A percentile compares a stretch with the other conserved stretches of the same genome.
These are phyloP conservation scores for Cardamine chenopodiifolia DNA, from an alignment of 345 rosid genomes.

Conservation along the genomic window DNA sequence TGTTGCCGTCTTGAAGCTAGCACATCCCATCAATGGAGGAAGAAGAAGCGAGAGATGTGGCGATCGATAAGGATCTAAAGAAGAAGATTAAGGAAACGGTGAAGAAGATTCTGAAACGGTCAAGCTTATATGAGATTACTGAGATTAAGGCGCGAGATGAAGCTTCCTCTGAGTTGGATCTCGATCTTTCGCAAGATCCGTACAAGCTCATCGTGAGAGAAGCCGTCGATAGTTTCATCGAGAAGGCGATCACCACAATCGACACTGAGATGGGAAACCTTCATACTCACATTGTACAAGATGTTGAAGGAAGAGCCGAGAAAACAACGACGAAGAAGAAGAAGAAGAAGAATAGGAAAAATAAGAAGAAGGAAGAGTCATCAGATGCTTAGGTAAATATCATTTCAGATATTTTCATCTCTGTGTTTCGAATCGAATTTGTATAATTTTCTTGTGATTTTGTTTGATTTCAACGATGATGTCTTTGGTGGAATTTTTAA, in stretches of 20 bases:
- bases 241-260: conserved; percentile 24
- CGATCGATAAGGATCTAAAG: conserved; percentile 31
- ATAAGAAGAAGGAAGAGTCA: background rate
- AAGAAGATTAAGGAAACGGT: conserved; percentile 43
- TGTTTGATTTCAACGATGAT: too few species aligned
- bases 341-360: conserved; percentile 23
- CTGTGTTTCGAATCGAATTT: background rate
- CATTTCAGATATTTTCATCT: too few species aligned
- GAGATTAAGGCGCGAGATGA: conserved; percentile 46
- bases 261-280: conserved; percentile 29
- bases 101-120: conserved; percentile 41
- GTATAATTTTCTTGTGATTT: too few species aligned
- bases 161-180: conserved; percentile 42
- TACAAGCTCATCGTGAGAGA: conserved; percentile 42
- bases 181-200: conserved; percentile 42
- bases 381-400: conserved; percentile 7
- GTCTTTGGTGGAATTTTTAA: too few species aligned
- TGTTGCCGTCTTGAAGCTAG: background rate
- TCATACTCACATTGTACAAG: conserved; percentile 19
- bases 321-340: background rate
- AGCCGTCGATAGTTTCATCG: conserved; percentile 44
- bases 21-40: conserved; percentile 26
- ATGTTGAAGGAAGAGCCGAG: conserved; percentile 18
- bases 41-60: conserved; percentile 21
- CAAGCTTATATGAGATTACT: conserved; percentile 45